Evolutionary conservation across 1,284 basidiomycete species (phyloP).

Genomic region (Macrocystidia cucumis): DNA sequence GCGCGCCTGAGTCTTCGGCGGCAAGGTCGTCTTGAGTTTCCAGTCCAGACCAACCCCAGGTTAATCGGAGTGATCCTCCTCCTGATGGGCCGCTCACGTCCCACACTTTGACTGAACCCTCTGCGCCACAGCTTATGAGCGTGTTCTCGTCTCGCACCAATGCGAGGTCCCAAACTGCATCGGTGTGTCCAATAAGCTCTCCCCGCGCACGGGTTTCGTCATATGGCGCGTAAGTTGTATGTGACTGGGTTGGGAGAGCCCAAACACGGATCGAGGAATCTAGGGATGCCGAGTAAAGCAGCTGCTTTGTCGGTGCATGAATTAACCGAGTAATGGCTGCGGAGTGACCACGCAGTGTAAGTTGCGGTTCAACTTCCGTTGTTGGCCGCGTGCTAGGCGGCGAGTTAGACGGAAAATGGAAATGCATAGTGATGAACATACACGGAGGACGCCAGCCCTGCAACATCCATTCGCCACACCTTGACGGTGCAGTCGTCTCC

Average conservation of each 20-base stretch:
- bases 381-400: conserved; percentile 45
- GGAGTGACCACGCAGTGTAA: conserved; percentile 91
- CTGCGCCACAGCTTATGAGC: conserved; percentile 85
- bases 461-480: conserved; percentile 84
- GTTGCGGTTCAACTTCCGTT: conserved; percentile 83
- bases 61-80: conserved; percentile 56
- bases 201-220: conserved; percentile 74
- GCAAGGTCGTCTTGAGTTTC: conserved; percentile 46
- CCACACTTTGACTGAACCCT: conserved; percentile 93
- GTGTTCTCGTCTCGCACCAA: conserved; percentile 70
- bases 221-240: conserved; percentile 84
- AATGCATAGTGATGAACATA: conserved; percentile 30
- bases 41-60: conserved; percentile 75
- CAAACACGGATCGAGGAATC: conserved; percentile 93
- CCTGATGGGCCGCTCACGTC: conserved; percentile 63
- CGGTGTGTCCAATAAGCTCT: conserved; percentile 86
- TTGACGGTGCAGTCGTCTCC: conserved; percentile 96
- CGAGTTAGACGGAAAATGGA: not conserved
- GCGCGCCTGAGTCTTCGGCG: conserved; percentile 39
- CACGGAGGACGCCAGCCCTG: conserved; percentile 63
- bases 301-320: conserved; percentile 69
- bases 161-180: conserved; percentile 93
- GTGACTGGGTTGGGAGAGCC: conserved; percentile 66
- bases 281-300: conserved; percentile 87
- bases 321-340: conserved; percentile 86